Evolutionary conservation across 306 rosid species (phyloP), one percentile per base, ranked within the genome.

Genomic region (Sicyos edulis): DNA sequence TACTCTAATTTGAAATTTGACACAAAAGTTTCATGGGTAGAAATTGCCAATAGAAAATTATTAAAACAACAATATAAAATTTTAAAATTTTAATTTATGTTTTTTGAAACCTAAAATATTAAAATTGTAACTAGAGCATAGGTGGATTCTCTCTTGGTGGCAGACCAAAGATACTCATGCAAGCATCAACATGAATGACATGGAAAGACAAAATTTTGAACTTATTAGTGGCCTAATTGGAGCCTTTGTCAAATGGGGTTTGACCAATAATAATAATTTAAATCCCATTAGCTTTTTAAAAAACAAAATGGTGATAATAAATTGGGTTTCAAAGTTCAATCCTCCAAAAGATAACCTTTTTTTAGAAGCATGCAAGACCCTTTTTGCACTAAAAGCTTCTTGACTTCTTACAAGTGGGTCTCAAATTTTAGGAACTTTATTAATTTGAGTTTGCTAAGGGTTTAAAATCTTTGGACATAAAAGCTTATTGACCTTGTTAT

Each of bases 231-330:
- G 19, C 54, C 19, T 20, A 66, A 47, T 44, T 67, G 72, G 72
- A 67, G 56, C 20, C 72, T 13, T 47, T 67, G 72, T 67, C 72
- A 67, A 67, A 44, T 67, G 72, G 72, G 54, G 54, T 67, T 44
- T 44, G 72, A 67, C 72, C 55, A 45, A 65, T 65, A 47, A 66
- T 47, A 37, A 37, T 37, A 37, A 37, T 64, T 64, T 64, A 12
- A 44, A 67, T 45, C 40, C 20, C 32, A 65, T 1, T 65, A 40
- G 21, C 45, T 44, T 45, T 20, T n/a, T n/a, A n/a, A n/a, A n/a
- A n/a, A 32, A 37, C 10, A 20, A 65, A 10, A 20, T 65, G 12
- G 22, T 0, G 21, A 45, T 45, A 20, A 47, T 47, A 44, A 17
- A 42, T 47, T 20, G 71, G 71, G 53, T 66, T 45, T 66, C 55